Conservation (phyloP, 208 protist genomes). For the Trypanosoma avium region DNA sequence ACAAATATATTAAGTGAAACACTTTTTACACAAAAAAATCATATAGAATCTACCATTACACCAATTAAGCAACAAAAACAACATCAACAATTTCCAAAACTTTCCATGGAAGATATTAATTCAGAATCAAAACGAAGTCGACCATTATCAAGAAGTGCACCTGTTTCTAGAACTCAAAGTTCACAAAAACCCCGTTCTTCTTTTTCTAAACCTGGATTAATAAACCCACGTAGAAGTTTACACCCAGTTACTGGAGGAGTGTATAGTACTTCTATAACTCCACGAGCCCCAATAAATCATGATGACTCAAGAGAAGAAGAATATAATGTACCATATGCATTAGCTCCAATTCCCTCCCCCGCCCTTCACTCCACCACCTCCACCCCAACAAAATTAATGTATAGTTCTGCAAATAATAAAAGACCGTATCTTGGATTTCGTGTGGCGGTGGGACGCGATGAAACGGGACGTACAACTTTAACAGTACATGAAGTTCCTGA, state of each 20-base stretch:
- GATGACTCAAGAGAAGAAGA: neutral
- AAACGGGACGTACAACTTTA: constrained; percentile 27
- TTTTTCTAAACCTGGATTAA: too few species aligned
- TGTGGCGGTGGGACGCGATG: constrained; percentile 43
- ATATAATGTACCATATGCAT: neutral
- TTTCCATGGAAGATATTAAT: neutral
- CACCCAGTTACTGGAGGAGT: too few species aligned
- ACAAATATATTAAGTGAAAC: neutral
- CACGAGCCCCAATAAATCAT: neutral
- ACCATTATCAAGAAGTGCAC: constrained; percentile 1
- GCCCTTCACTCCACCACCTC: neutral
- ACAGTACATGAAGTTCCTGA: constrained; percentile 53
- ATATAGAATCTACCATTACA: neutral
- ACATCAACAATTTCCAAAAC: neutral
- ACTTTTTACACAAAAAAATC: neutral
- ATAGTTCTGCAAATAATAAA: constrained; percentile 1
- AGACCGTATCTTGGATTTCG: constrained; percentile 80
- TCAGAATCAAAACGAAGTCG: neutral
- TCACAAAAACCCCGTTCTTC: neutral
- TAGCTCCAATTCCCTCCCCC: neutral
- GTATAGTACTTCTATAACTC: too few species aligned
- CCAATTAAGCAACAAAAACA: neutral
- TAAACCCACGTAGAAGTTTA: too few species aligned
- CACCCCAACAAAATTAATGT: constrained; percentile 5
- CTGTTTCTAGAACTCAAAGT: neutral